Evolutionary conservation across 2,329 filamentous ascomycete genomes (phyloP).

Genomic region (Aspergillus brasiliensis): DNA sequence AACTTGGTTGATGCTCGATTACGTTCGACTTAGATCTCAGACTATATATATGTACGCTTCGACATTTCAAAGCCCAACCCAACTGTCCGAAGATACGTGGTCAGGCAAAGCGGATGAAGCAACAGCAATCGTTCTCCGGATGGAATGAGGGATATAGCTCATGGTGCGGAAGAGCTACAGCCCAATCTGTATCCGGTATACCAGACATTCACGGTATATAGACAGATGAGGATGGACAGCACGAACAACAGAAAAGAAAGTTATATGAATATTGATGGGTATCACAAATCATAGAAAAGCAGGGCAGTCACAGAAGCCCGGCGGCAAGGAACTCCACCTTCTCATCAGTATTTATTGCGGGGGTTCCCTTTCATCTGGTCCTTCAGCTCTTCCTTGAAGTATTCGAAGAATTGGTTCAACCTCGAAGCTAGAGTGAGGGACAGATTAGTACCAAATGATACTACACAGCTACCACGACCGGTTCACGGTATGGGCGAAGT

Average conservation of each 20-base stretch:
- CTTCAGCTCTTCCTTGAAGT: constrained; percentile 48
- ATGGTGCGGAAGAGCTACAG: constrained; percentile 21
- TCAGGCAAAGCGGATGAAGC: constrained; percentile 25
- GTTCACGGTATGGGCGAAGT: neutral
- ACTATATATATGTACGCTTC: constrained; percentile 19
- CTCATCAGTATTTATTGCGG: constrained; percentile 10
- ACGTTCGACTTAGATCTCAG: neutral
- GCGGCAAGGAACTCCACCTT: neutral
- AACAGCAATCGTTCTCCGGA: constrained; percentile 24
- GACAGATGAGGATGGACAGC: neutral
- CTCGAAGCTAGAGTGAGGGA: constrained; percentile 24
- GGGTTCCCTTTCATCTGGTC: constrained; percentile 44
- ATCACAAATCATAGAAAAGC: constrained; percentile 17
- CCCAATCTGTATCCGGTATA: constrained; percentile 28
- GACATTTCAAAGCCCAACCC: constrained; percentile 19
- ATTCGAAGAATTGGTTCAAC: constrained; percentile 36
- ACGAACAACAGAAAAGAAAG: neutral
- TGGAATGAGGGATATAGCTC: constrained; percentile 27
- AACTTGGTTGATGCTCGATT: neutral
- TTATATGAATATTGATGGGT: constrained; percentile 16
- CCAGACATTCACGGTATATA: neutral
- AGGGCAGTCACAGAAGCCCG: neutral
- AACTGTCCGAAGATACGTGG: constrained; percentile 10
- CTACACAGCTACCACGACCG: neutral
- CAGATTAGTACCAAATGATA: neutral